phyloP scores from a whole-genome alignment of 768 basidiomycete genomes.

The Pleurotus ostreatus region DNA sequence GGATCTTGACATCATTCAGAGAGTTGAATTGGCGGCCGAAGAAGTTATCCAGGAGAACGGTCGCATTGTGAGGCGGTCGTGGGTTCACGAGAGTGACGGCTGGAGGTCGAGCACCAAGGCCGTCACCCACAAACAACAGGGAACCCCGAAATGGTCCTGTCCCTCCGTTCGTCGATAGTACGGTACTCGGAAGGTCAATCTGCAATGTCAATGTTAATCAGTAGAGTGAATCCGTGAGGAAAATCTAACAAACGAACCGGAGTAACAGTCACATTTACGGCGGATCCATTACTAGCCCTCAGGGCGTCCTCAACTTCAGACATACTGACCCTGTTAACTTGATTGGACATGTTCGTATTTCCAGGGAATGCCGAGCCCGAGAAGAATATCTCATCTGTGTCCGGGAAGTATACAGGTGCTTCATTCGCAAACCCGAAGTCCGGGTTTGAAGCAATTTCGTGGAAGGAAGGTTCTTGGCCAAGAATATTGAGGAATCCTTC shows the following conservation, averaged over 20 bases:
- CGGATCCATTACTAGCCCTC: slow-evolving; percentile 22
- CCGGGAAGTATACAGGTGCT: slow-evolving; percentile 63
- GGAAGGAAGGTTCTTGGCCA: slow-evolving; percentile 52
- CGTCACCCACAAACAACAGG: slow-evolving; percentile 60
- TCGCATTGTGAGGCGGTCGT: slow-evolving; percentile 56
- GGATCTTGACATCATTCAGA: slow-evolving; percentile 72
- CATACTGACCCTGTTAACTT: slow-evolving; percentile 59
- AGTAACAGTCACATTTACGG: slow-evolving; percentile 46
- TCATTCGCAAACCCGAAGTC: slow-evolving; percentile 76
- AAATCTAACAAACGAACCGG: slow-evolving; percentile 22
- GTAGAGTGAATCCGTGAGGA: background rate
- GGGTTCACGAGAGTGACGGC: slow-evolving; percentile 65
- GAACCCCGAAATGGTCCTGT: slow-evolving; percentile 58
- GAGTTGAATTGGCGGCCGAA: slow-evolving; percentile 81
- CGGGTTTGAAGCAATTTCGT: slow-evolving; percentile 54
- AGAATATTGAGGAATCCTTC: slow-evolving; percentile 54
- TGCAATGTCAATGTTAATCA: slow-evolving; percentile 19
- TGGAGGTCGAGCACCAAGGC: slow-evolving; percentile 58
- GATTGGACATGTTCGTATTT: slow-evolving; percentile 45
- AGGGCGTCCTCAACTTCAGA: slow-evolving; percentile 47
- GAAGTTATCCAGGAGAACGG: slow-evolving; percentile 72
- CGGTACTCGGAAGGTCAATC: slow-evolving; percentile 52
- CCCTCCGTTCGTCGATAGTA: slow-evolving; percentile 73
- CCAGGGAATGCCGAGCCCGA: slow-evolving; percentile 57
- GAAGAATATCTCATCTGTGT: slow-evolving; percentile 69